Conservation (phyloP, 2,329 filamentous ascomycete species). For the Alternaria hordeiaustralica region DNA sequence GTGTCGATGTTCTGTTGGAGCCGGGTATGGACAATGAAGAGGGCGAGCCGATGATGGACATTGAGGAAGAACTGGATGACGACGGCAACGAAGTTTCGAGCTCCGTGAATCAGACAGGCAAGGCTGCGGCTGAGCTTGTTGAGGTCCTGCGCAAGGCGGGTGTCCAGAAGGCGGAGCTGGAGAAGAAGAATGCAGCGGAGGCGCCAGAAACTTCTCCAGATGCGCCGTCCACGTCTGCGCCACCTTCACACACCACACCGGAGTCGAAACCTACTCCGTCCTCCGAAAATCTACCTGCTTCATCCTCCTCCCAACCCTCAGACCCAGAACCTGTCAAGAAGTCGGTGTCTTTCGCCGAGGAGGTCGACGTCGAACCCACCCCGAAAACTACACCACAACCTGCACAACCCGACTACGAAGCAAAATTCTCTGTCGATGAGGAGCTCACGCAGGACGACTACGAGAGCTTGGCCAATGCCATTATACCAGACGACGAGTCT, state of each 20-base stretch:
- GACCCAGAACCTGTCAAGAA: constrained; percentile 53
- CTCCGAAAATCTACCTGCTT: neutral
- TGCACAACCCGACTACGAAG: constrained; percentile 30
- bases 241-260: neutral
- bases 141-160: constrained; percentile 81
- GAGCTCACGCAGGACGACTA: constrained; percentile 51
- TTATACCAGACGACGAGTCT: constrained; percentile 77
- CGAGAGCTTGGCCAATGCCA: constrained; percentile 51
- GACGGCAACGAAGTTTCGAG: constrained; percentile 79
- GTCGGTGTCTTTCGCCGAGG: constrained; percentile 68
- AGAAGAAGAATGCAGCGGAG: constrained; percentile 19
- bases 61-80: constrained; percentile 90
- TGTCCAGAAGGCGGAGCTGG: constrained; percentile 50
- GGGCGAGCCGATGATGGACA: constrained; percentile 83
- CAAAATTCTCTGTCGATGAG: constrained; percentile 44
- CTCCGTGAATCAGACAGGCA: constrained; percentile 63
- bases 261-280: neutral
- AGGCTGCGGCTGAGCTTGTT: constrained; percentile 70
- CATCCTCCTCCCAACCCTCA: neutral
- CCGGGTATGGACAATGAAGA: constrained; percentile 70
- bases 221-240: neutral
- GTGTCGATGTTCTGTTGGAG: constrained; percentile 61
- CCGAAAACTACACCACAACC: neutral
- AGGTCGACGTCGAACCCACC: constrained; percentile 55
- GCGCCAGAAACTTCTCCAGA: neutral